phyloP scores from a whole-genome alignment of 768 basidiomycete species.

The Clitopilus passeckerianus region DNA sequence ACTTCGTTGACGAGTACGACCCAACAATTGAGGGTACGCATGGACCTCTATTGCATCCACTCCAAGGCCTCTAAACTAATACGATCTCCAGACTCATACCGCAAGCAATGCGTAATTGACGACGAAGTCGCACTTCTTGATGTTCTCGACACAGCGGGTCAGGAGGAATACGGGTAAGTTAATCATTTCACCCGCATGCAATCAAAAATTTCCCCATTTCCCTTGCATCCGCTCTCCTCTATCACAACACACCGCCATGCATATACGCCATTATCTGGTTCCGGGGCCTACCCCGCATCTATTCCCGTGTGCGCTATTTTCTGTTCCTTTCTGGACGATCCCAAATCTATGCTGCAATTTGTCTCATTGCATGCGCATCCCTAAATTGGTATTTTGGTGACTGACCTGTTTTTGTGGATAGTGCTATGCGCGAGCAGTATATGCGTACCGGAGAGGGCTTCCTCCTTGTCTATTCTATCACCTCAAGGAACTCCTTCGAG shows the following conservation, averaged over 20 bases:
- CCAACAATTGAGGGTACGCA: conserved; percentile 87
- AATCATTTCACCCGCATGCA: conserved; percentile 2
- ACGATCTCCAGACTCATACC: conserved; percentile 74
- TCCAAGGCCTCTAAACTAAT: neutral
- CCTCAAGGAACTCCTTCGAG: conserved; percentile 96
- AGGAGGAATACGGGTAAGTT: conserved; percentile 94
- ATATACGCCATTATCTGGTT: neutral
- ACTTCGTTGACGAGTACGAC: conserved; percentile 91
- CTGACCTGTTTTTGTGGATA: conserved; percentile 21
- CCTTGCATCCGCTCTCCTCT: neutral
- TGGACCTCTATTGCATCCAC: neutral
- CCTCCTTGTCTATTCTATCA: conserved; percentile 96
- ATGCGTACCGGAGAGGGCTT: conserved; percentile 99
- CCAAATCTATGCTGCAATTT: neutral
- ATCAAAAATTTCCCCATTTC: conserved; percentile 5
- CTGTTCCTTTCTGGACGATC: neutral
- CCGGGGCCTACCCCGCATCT: neutral
- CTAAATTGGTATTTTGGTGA: neutral
- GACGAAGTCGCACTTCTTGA: conserved; percentile 98
- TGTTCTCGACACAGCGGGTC: conserved; percentile 95
- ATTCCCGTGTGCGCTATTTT: neutral
- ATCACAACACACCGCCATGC: neutral
- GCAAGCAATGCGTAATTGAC: conserved; percentile 96
- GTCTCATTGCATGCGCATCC: neutral
- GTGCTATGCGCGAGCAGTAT: conserved; percentile 98